Percentiles rank a stretch among this genome's conserved stretches.
These are phyloP conservation scores for Saturnispora halmiae DNA, from an alignment of 805 yeast species.

Conservation along the genomic window DNA sequence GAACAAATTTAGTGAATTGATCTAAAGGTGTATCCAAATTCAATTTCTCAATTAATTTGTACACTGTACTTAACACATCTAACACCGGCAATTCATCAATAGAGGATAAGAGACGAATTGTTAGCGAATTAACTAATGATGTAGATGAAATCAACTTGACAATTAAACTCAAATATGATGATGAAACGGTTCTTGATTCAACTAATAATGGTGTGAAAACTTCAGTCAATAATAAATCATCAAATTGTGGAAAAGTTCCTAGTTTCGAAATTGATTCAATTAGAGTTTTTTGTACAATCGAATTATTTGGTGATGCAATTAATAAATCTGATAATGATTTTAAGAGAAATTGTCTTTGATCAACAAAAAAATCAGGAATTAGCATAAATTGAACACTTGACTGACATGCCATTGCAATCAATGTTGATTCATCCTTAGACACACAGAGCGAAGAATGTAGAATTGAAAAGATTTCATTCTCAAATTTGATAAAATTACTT, in stretches of 20 bases:
- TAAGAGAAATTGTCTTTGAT: conserved; percentile 30
- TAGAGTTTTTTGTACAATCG: conserved; percentile 44
- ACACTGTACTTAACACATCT: conserved; percentile 5
- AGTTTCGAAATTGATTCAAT: conserved; percentile 45
- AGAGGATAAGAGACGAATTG: conserved; percentile 11
- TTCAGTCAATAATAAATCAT: not conserved
- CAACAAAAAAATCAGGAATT: conserved; percentile 37
- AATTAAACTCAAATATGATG: not conserved
- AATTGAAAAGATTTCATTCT: conserved; percentile 60
- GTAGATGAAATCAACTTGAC: conserved; percentile 6
- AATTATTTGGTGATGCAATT: conserved; percentile 30
- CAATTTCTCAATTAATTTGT: not conserved
- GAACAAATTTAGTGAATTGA: conserved; percentile 4
- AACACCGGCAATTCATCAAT: not conserved
- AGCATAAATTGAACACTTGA: conserved; percentile 51
- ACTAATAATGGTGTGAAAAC: conserved; percentile 4
- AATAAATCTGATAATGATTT: conserved; percentile 59
- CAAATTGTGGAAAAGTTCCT: conserved; percentile 24
- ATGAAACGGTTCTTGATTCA: not conserved
- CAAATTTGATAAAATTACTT: conserved; percentile 35
- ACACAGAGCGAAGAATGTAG: conserved; percentile 63
- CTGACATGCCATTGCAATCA: conserved; percentile 56
- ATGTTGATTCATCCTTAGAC: conserved; percentile 58
- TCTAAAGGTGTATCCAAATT: conserved; percentile 3
- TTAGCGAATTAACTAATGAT: conserved; percentile 9